phyloP scores from a whole-genome alignment of 1,284 basidiomycete genomes.

The Tilletia indica region DNA sequence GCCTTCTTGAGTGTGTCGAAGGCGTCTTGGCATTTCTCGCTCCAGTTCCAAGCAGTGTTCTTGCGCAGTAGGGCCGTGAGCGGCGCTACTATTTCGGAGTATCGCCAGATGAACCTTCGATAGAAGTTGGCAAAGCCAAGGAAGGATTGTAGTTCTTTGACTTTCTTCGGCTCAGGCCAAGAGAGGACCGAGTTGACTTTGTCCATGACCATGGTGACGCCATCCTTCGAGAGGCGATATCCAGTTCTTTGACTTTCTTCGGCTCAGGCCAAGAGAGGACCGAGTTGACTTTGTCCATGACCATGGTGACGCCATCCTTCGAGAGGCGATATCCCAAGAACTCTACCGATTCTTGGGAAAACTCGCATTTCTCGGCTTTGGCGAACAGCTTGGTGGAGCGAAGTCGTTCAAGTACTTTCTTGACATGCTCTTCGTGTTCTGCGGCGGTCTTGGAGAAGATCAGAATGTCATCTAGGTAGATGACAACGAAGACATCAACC shows the following conservation, averaged over 20 bases:
- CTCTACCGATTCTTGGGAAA: constrained; percentile 41
- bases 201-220: constrained; percentile 57
- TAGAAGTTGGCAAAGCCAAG: constrained; percentile 59
- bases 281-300: constrained; percentile 57
- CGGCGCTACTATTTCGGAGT: constrained; percentile 55
- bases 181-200: constrained; percentile 57
- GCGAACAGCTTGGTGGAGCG: not conserved
- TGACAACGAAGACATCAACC: constrained; percentile 43
- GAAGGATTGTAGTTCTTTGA: constrained; percentile 44
- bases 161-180: constrained; percentile 57
- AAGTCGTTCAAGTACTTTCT: constrained; percentile 14
- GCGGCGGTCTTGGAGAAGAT: constrained; percentile 55
- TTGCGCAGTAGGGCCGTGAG: constrained; percentile 36
- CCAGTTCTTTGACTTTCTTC: constrained; percentile 34
- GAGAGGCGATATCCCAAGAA: constrained; percentile 59
- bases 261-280: constrained; percentile 58
- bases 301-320: constrained; percentile 56
- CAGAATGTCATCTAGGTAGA: constrained; percentile 56
- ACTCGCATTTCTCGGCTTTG: constrained; percentile 21
- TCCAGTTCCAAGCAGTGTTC: constrained; percentile 31
- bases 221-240: constrained; percentile 53
- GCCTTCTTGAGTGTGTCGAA: constrained; percentile 57
- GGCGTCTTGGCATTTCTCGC: constrained; percentile 37
- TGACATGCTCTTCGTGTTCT: constrained; percentile 23
- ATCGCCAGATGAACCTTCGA: constrained; percentile 58